phyloP scores from a whole-genome alignment of 805 yeast species.

The Spathaspora passalidarum region DNA sequence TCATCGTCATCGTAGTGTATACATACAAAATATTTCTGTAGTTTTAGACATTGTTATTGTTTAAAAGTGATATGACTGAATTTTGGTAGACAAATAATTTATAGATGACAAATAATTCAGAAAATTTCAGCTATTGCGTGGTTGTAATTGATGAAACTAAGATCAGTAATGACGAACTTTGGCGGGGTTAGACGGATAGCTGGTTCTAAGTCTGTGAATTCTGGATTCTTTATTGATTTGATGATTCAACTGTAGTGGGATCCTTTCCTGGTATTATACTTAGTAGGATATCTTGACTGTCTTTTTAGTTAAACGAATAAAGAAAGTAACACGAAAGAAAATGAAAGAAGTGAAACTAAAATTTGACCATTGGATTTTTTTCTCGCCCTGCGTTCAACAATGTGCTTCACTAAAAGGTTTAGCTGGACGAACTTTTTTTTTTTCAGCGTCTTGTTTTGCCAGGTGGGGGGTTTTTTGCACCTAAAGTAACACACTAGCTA shows the following conservation, averaged over 20 bases:
- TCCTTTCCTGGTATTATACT: background rate
- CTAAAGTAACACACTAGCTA: no score
- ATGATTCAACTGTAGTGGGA: background rate
- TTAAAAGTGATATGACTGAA: background rate
- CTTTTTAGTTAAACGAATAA: background rate
- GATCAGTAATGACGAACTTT: background rate
- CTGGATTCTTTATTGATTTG: background rate
- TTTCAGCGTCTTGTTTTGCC: background rate
- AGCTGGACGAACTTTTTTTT: background rate
- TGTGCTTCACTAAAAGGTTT: background rate
- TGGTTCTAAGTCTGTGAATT: background rate
- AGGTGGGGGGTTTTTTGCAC: background rate
- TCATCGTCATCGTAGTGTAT: constrained; percentile 5
- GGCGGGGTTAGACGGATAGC: background rate
- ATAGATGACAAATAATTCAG: background rate
- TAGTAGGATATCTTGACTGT: background rate
- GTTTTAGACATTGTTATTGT: constrained; percentile 27
- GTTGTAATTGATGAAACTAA: background rate
- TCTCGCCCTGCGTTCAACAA: background rate
- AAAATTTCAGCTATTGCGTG: background rate
- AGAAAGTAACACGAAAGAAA: background rate
- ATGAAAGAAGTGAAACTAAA: background rate
- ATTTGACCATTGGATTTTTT: background rate
- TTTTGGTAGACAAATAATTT: no score
- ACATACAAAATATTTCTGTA: constrained; percentile 41